Conservation (phyloP, 2,329 filamentous ascomycete genomes). For the Pezicula carpinea region DNA sequence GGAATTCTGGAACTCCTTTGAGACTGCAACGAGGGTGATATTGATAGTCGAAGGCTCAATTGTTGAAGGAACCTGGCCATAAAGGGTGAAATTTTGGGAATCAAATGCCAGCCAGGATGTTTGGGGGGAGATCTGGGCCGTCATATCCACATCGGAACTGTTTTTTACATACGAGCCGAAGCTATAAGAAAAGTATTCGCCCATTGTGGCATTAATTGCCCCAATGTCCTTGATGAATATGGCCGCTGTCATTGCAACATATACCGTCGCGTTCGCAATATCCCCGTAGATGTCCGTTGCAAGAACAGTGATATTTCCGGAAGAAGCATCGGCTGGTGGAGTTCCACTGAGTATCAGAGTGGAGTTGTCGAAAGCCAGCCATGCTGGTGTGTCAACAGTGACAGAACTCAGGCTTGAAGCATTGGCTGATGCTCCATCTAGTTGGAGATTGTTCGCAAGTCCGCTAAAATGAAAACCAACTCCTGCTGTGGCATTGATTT, state of each 20-base stretch:
- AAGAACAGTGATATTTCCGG: slow-evolving; percentile 57
- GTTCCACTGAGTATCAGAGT: slow-evolving; percentile 62
- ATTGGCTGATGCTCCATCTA: slow-evolving; percentile 51
- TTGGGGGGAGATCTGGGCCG: slow-evolving; percentile 10
- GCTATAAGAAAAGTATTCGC: slow-evolving; percentile 19
- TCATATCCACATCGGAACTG: slow-evolving; percentile 17
- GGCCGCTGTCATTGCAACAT: slow-evolving; percentile 17
- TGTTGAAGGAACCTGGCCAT: slow-evolving; percentile 19
- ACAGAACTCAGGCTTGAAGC: slow-evolving; percentile 47
- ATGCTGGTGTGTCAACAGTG: slow-evolving; percentile 54
- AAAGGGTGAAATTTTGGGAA: slow-evolving; percentile 16
- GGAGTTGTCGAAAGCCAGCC: slow-evolving; percentile 62
- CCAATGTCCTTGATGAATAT: slow-evolving; percentile 18
- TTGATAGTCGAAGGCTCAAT: slow-evolving; percentile 10
- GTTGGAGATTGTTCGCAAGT: slow-evolving; percentile 45
- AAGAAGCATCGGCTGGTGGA: slow-evolving; percentile 52
- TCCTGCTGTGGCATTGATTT: slow-evolving; percentile 52
- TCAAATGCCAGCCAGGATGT: slow-evolving; percentile 24
- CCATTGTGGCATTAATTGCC: slow-evolving; percentile 21
- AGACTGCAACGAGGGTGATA: slow-evolving; percentile 20
- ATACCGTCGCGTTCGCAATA: slow-evolving; percentile 51
- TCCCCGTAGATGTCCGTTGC: slow-evolving; percentile 57
- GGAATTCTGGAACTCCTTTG: slow-evolving; percentile 11
- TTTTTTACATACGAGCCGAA: slow-evolving; percentile 19
- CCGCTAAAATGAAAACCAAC: slow-evolving; percentile 46